A percentile compares a stretch with the other conserved stretches of the same genome.
Evolutionary conservation across 352 stramenopile species (phyloP).

Genomic region (Thalassiosira ordinaria): DNA sequence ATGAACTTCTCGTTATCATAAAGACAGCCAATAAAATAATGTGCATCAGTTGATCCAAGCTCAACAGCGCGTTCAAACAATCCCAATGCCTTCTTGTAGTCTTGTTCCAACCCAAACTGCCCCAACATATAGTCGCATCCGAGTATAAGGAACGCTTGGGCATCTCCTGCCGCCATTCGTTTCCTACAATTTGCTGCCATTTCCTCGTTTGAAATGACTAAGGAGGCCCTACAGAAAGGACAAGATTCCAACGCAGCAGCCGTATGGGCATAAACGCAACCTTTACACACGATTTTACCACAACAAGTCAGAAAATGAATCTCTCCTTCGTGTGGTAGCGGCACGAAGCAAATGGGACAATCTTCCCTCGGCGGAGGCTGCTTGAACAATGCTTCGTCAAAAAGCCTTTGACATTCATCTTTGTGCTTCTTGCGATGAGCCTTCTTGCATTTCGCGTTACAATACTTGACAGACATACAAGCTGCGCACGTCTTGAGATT

Average conservation of each 20-base stretch:
- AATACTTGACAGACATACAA: conserved; percentile 10
- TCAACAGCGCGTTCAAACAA: neutral
- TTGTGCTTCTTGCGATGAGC: neutral
- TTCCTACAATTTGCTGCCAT: neutral
- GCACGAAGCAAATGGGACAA: neutral
- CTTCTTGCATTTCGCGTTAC: conserved; percentile 1
- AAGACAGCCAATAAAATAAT: neutral
- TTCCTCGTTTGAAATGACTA: neutral
- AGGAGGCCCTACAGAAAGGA: neutral
- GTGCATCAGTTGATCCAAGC: neutral
- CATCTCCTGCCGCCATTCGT: neutral
- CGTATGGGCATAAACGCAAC: neutral
- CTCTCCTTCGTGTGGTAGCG: neutral
- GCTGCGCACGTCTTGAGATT: neutral
- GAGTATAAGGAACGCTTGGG: neutral
- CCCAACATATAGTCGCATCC: neutral
- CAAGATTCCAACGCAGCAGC: neutral
- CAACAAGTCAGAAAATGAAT: neutral
- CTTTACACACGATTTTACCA: neutral
- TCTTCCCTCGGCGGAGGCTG: neutral
- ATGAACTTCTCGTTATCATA: neutral
- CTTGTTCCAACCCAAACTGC: neutral
- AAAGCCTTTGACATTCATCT: neutral
- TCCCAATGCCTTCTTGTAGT: neutral
- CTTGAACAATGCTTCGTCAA: neutral